These are phyloP conservation scores for Fonsecaea multimorphosa DNA, from an alignment of 2,329 filamentous ascomycete species.

Conservation along the genomic window DNA sequence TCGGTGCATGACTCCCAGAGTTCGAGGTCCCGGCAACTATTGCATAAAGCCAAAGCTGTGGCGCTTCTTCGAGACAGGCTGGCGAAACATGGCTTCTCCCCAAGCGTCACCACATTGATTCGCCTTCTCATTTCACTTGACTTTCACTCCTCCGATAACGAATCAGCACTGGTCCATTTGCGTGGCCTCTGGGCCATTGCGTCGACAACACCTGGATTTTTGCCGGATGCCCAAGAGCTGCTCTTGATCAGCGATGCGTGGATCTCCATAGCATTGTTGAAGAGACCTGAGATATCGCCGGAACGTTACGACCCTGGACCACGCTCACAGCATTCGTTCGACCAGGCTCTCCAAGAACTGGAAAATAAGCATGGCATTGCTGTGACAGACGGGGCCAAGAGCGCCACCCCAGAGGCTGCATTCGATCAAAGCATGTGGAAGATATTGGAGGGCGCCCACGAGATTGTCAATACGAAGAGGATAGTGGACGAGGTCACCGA, in stretches of 20 bases:
- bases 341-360: background rate
- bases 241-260: constrained; percentile 27
- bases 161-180: constrained; percentile 22
- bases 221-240: constrained; percentile 22
- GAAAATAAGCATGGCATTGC: background rate
- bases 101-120: constrained; percentile 20
- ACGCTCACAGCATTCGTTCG: constrained; percentile 14
- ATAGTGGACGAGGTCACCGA: constrained; percentile 20
- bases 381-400: background rate
- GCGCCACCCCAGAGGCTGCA: background rate
- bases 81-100: constrained; percentile 14
- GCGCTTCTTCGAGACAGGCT: constrained; percentile 22
- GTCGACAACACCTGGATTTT: constrained; percentile 9
- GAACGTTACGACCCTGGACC: constrained; percentile 23
- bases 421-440: constrained; percentile 8
- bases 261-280: constrained; percentile 24
- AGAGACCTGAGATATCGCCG: constrained; percentile 27
- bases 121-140: constrained; percentile 30
- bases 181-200: constrained; percentile 27
- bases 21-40: constrained; percentile 2
- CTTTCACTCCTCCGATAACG: constrained; percentile 19
- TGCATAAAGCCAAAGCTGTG: constrained; percentile 26
- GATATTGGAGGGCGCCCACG: constrained; percentile 16
- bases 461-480: constrained; percentile 25
- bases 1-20: constrained; percentile 6